Evolutionary conservation across 805 yeast genomes (phyloP).

Genomic region (Dipodascopsis uninucleata): DNA sequence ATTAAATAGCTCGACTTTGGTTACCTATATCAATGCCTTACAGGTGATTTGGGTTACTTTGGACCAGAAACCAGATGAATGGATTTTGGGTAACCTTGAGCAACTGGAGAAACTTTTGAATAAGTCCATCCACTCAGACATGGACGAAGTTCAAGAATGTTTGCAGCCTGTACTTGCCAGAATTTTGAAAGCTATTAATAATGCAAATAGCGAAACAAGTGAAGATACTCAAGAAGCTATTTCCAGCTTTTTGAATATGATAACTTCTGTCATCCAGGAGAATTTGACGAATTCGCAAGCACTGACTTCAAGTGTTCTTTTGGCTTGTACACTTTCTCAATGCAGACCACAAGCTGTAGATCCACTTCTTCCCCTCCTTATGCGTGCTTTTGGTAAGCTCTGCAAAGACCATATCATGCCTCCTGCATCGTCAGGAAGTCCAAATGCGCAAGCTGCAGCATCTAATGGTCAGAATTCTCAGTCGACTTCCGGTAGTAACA

Average conservation of each 20-base stretch:
- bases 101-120: constrained; percentile 72
- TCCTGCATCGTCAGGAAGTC: too few species aligned
- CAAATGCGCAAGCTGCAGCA: constrained; percentile 36
- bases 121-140: constrained; percentile 75
- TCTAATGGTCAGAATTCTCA: constrained; percentile 6
- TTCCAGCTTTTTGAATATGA: constrained; percentile 54
- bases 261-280: constrained; percentile 70
- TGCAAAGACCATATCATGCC: constrained; percentile 80
- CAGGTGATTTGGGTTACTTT: constrained; percentile 83
- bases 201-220: constrained; percentile 40
- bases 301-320: constrained; percentile 71
- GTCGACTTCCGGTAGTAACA: background rate
- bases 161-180: constrained; percentile 70
- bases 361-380: constrained; percentile 65
- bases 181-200: constrained; percentile 62
- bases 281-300: constrained; percentile 70
- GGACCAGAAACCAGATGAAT: constrained; percentile 67
- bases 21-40: constrained; percentile 81
- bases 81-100: constrained; percentile 72
- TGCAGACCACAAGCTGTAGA: constrained; percentile 72
- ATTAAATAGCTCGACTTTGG: constrained; percentile 51
- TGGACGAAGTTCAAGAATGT: constrained; percentile 82
- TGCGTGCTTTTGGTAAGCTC: constrained; percentile 83
- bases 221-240: constrained; percentile 61
- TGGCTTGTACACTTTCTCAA: constrained; percentile 68